A percentile compares a stretch with the other conserved stretches of the same genome.
phyloP scores from a whole-genome alignment of 1,284 basidiomycete genomes.

The Moniliophthora roreri region DNA sequence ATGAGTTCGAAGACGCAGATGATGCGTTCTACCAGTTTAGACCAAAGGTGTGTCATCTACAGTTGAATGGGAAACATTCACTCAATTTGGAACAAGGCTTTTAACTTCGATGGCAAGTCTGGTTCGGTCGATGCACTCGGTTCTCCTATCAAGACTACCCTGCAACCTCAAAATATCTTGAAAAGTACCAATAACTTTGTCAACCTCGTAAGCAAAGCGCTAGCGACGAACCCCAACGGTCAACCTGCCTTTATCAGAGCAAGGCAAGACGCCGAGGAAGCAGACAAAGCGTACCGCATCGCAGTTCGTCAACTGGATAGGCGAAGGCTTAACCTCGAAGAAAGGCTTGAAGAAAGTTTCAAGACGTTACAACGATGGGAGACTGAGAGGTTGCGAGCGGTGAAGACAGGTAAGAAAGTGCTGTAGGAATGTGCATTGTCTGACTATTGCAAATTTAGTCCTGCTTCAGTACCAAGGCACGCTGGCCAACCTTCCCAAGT shows the following conservation, averaged over 20 bases:
- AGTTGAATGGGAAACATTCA: constrained; percentile 1
- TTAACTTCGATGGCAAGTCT: constrained; percentile 53
- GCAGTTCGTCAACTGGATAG: constrained; percentile 77
- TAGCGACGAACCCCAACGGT: constrained; percentile 46
- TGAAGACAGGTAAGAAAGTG: constrained; percentile 68
- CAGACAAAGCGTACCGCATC: constrained; percentile 75
- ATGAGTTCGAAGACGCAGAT: constrained; percentile 71
- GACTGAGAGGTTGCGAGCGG: constrained; percentile 74
- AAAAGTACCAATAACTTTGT: constrained; percentile 70
- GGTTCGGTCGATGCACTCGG: constrained; percentile 25
- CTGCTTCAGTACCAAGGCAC: constrained; percentile 84
- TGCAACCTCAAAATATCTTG: constrained; percentile 52
- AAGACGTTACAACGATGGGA: constrained; percentile 85
- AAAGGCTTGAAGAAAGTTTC: constrained; percentile 79
- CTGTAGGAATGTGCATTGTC: constrained; percentile 3
- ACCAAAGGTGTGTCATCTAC: constrained; percentile 51
- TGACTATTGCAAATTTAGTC: constrained; percentile 40
- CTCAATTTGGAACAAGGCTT: constrained; percentile 47
- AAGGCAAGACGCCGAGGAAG: constrained; percentile 74
- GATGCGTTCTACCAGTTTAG: constrained; percentile 82
- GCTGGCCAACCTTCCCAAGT: constrained; percentile 66
- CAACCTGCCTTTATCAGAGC: constrained; percentile 68
- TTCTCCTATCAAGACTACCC: constrained; percentile 33
- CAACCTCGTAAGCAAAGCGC: constrained; percentile 71
- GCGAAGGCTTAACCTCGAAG: constrained; percentile 80